Base-by-base conservation (phyloP, 371 early-diverging fungal species). In the Zopfochytrium polystomum region DNA sequence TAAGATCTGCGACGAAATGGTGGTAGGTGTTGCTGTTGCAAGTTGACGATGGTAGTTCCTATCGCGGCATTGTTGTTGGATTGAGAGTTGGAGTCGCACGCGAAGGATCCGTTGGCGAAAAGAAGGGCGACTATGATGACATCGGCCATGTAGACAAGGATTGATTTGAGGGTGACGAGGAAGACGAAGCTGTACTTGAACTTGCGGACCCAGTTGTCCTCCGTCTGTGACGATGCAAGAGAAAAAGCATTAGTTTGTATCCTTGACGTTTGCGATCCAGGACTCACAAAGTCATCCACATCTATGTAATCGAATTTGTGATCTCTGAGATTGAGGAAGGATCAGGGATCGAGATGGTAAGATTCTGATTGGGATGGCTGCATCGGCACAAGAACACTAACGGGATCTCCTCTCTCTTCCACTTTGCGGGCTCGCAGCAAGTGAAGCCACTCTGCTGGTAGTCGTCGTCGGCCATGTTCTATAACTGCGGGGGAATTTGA, bases 261-360 rank as follows among this genome's bases (percentile, higher is more conserved):
- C n/a, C n/a, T n/a, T n/a, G n/a, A n/a, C n/a, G n/a, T n/a, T n/a
- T n/a, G n/a, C n/a, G n/a, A n/a, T 11, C 18, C 11, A 15, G 13
- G 18, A 53, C 62, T 35, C 22, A 79, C 60, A 76, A 89, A 91
- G 59, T 89, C 90, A 13, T 89, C 85, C 11, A 91, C 80, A 60
- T 93, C 88, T 60, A 93, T 80, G 69, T 83, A 90, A 72, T 91
- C 92, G 65, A 91, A 91, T 72, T 90, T 90, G 80, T 93, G 91
- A 74, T 91, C 92, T 62, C 47, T 47, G 25, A 13, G 13, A 9
- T 13, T 7, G 11, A 23, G 79, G 75, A 47, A 47, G 47, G n/a
- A 47, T 7, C 9, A 38, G 38, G 38, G 9, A 11, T 38, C 11
- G 11, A 38, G n/a, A 38, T 11, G 38, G n/a, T 11, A 11, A 38